Conservation (phyloP, 1,284 basidiomycete species). For the Coriolopsis trogii region DNA sequence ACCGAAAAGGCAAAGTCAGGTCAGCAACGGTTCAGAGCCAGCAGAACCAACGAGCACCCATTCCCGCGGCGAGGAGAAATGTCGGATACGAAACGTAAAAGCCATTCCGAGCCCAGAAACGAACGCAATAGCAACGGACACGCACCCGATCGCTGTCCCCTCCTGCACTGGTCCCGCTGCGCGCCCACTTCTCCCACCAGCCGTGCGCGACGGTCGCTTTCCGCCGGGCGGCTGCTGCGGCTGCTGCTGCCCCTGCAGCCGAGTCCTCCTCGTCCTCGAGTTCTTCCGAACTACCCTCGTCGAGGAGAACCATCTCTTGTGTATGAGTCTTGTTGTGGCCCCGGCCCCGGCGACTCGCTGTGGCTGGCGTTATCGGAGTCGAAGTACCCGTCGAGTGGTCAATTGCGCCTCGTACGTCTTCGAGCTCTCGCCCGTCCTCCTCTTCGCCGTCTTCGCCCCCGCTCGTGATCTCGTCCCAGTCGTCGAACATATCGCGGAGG, state of each 20-base stretch:
- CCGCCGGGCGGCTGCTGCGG: slow-evolving; percentile 34
- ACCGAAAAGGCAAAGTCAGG: not conserved
- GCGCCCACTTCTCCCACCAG: slow-evolving; percentile 62
- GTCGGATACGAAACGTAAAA: slow-evolving; percentile 26
- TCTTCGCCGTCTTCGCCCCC: slow-evolving; percentile 45
- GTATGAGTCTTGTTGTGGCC: too few species aligned
- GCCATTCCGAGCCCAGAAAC: too few species aligned
- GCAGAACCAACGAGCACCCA: too few species aligned
- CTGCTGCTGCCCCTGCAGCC: slow-evolving; percentile 17
- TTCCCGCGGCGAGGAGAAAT: slow-evolving; percentile 17
- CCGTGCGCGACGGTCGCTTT: slow-evolving; percentile 52
- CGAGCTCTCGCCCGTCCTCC: slow-evolving; percentile 32
- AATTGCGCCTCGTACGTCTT: slow-evolving; percentile 16
- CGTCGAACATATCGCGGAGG: slow-evolving; percentile 46
- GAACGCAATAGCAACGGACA: slow-evolving; percentile 7
- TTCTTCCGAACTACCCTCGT: slow-evolving; percentile 25
- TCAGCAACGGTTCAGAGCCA: not conserved
- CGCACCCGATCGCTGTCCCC: slow-evolving; percentile 23
- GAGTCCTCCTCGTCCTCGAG: slow-evolving; percentile 13
- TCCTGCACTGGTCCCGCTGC: slow-evolving; percentile 18
- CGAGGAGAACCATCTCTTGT: not conserved
- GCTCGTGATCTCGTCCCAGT: slow-evolving; percentile 46
- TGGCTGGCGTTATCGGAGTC: slow-evolving; percentile 34
- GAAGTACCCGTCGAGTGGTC: slow-evolving; percentile 29
- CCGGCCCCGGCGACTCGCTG: slow-evolving; percentile 22